These are phyloP conservation scores for Cubamyces sp. DNA, from an alignment of 768 basidiomycete species.

Conservation along the genomic window DNA sequence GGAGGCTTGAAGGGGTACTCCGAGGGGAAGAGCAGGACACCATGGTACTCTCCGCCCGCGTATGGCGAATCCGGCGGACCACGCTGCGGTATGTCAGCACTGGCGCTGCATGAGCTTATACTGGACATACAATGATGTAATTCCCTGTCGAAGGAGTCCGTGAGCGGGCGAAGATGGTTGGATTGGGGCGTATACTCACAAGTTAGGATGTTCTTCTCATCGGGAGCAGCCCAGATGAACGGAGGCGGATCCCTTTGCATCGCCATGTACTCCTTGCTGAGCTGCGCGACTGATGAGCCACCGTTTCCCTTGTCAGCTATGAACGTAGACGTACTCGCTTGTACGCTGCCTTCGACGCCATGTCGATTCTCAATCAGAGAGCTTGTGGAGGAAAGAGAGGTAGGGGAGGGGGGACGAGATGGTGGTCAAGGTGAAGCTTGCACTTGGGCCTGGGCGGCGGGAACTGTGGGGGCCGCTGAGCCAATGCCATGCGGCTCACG, in stretches of 20 bases:
- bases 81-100: constrained; percentile 51
- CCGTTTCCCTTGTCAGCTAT: background rate
- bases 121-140: constrained; percentile 77
- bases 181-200: constrained; percentile 58
- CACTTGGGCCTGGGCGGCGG: background rate
- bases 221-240: constrained; percentile 93
- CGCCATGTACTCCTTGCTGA: constrained; percentile 84
- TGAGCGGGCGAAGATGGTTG: constrained; percentile 3
- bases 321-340: constrained; percentile 62
- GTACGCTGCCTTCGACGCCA: constrained; percentile 87
- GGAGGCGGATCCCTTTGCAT: constrained; percentile 96
- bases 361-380: constrained; percentile 34
- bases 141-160: constrained; percentile 65
- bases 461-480: constrained; percentile 7
- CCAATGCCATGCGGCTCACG: constrained; percentile 20
- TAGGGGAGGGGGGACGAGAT: constrained; percentile 21
- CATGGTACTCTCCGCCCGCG: constrained; percentile 92
- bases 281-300: constrained; percentile 44
- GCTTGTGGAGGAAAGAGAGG: background rate
- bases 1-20: constrained; percentile 98
- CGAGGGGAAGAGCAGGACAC: constrained; percentile 86
- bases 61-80: constrained; percentile 95
- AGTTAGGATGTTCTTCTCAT: constrained; percentile 96
- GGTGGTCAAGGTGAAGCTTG: constrained; percentile 23
- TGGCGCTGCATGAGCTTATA: constrained; percentile 10